Base-by-base conservation (phyloP, 805 yeast species). In the Vanderwaltozyma yarrowii region DNA sequence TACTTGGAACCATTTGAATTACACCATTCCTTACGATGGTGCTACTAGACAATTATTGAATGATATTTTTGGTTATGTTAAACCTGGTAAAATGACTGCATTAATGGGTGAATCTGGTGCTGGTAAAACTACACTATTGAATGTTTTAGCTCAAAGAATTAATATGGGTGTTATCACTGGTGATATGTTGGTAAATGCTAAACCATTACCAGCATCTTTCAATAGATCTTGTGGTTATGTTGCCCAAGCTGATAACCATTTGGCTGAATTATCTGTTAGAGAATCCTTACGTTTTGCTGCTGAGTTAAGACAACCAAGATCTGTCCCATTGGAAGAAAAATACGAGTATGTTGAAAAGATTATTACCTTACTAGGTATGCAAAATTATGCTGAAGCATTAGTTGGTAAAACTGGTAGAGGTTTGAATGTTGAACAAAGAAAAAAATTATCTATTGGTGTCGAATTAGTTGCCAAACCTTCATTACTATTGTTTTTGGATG, bases 101-200 rank as follows among this genome's bases (percentile, higher is more conserved):
- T 66, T 81, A 41, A 80, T 81, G 88, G 92, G 92, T 52, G 82
- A 80, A 37, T 81, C 89, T 25, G 92, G 92, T 64, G 92, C 92
- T 33, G 92, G 92, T 65, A 81, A 81, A 53, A 81, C 92, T 19
- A 82, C 89, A 3, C 64, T 81, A 41, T 66, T 82, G 49, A 80
- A 81, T 58, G 78, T 79, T 47, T 68, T 82, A 43, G 78, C 86
- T 17, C 82, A 78, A 52, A 71, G 89, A 58, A 73, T 79, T 38
- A 71, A 77, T 31, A 66, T 73, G 56, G 92, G 89, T 60, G 76
- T 74, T 14, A 73, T 81, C 30, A 71, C 85, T 28, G 83, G 84
- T 50, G 81, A 78, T 50, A 70, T 76, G 69, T 62, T 78, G 56
- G 88, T 81, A 19, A 80, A 82, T 54, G 87, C 86, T 39, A 67